Evolutionary conservation across 495 filamentous ascomycete species (phyloP).

Genomic region (Extremus antarcticus): DNA sequence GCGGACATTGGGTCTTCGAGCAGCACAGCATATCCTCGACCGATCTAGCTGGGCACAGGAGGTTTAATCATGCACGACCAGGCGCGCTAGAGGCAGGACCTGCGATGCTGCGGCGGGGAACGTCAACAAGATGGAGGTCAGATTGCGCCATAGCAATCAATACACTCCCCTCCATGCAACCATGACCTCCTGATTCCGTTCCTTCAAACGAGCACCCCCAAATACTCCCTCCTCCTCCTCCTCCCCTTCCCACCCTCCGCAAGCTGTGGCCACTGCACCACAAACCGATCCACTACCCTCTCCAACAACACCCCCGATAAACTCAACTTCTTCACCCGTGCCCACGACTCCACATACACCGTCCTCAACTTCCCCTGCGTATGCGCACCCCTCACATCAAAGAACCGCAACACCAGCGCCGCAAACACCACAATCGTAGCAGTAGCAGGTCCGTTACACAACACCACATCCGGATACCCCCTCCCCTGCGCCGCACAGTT

Average conservation of each 20-base stretch:
- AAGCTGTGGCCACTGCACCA: slow-evolving; percentile 64
- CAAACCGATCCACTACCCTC: slow-evolving; percentile 52
- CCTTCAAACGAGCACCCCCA: slow-evolving; percentile 27
- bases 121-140: background rate
- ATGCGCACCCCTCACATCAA: slow-evolving; percentile 33
- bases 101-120: no score
- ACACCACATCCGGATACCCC: slow-evolving; percentile 55
- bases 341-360: slow-evolving; percentile 88
- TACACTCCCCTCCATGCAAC: background rate
- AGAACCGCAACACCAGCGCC: slow-evolving; percentile 54
- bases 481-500: slow-evolving; percentile 14
- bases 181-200: background rate
- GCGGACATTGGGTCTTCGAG: no score
- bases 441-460: slow-evolving; percentile 84
- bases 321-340: slow-evolving; percentile 67
- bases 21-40: no score
- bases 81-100: no score
- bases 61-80: no score
- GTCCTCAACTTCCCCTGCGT: slow-evolving; percentile 46
- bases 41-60: no score
- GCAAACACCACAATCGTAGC: slow-evolving; percentile 68
- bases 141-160: background rate
- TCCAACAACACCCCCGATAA: slow-evolving; percentile 65
- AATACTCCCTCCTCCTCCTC: slow-evolving; percentile 29
- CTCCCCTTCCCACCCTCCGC: slow-evolving; percentile 30